These are phyloP conservation scores for Astragalus glycyphyllos DNA, from an alignment of 306 rosid genomes.

Conservation along the genomic window DNA sequence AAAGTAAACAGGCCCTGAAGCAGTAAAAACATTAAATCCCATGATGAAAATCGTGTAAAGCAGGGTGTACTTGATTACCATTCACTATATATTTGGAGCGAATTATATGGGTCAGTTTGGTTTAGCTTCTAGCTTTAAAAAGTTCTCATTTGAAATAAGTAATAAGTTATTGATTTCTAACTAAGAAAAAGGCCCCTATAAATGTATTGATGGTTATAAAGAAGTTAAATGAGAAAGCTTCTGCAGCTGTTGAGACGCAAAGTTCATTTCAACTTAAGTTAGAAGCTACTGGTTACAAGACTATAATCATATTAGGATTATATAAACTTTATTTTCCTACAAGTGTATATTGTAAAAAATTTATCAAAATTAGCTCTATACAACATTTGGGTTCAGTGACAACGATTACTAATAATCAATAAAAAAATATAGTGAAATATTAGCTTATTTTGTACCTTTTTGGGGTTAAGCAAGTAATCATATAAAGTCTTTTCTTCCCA, in stretches of 20 bases:
- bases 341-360: not conserved
- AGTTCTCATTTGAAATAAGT: not conserved
- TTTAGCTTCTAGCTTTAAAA: not conserved
- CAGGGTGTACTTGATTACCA: not conserved
- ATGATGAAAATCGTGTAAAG: not conserved
- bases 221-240: not conserved
- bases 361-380: not conserved
- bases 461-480: slow-evolving; percentile 90
- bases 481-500: slow-evolving; percentile 93
- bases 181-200: not conserved
- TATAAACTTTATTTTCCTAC: not conserved
- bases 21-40: slow-evolving; percentile 7
- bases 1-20: not conserved
- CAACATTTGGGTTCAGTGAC: not conserved
- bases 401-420: slow-evolving; percentile 20
- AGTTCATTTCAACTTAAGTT: not conserved
- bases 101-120: not conserved
- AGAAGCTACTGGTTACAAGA: not conserved
- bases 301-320: not conserved
- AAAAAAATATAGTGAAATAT: not conserved
- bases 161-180: not conserved
- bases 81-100: slow-evolving; percentile 3
- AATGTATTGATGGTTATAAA: not conserved
- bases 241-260: not conserved
- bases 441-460: slow-evolving; percentile 61